A percentile compares a stretch with the other conserved stretches of the same genome.
Conservation (phyloP, 768 basidiomycete species). For the Steccherinum ochraceum region DNA sequence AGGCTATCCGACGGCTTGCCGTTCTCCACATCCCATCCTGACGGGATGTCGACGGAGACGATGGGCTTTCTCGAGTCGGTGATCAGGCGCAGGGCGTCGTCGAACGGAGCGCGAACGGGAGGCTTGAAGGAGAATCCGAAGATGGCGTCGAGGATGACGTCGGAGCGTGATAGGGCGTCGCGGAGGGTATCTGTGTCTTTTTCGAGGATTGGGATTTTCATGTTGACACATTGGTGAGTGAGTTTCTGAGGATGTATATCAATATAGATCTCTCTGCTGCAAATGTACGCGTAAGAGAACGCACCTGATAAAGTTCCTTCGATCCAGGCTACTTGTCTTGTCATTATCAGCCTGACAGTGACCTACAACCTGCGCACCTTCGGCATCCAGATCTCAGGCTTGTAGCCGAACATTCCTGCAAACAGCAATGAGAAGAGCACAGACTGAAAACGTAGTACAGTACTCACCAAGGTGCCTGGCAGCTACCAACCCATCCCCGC, state of each 20-base stretch:
- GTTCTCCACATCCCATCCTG: conserved; percentile 90
- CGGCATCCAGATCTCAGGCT: conserved; percentile 87
- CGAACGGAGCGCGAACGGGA: conserved; percentile 86
- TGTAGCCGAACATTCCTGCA: conserved; percentile 87
- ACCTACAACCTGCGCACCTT: conserved; percentile 50
- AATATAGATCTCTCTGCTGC: no score
- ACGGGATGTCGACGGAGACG: conserved; percentile 93
- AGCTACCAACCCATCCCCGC: conserved; percentile 95
- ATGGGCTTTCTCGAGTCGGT: conserved; percentile 66
- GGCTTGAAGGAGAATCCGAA: conserved; percentile 98
- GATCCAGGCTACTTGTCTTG: conserved; percentile 61
- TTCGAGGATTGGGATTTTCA: conserved; percentile 70
- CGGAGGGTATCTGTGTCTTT: conserved; percentile 39
- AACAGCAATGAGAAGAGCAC: neutral
- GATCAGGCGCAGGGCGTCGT: conserved; percentile 63
- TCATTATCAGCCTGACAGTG: neutral
- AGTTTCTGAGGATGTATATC: no score
- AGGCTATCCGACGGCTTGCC: conserved; percentile 53
- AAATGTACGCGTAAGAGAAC: neutral
- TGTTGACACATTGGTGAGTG: conserved; percentile 81
- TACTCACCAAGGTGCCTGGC: conserved; percentile 80
- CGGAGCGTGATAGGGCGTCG: conserved; percentile 48
- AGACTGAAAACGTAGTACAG: neutral
- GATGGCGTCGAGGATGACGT: conserved; percentile 90
- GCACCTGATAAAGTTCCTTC: conserved; percentile 87